Percentiles rank a stretch among this genome's conserved stretches.
Evolutionary conservation across 805 yeast species (phyloP).

Genomic region (Ogataea degrootiae): DNA sequence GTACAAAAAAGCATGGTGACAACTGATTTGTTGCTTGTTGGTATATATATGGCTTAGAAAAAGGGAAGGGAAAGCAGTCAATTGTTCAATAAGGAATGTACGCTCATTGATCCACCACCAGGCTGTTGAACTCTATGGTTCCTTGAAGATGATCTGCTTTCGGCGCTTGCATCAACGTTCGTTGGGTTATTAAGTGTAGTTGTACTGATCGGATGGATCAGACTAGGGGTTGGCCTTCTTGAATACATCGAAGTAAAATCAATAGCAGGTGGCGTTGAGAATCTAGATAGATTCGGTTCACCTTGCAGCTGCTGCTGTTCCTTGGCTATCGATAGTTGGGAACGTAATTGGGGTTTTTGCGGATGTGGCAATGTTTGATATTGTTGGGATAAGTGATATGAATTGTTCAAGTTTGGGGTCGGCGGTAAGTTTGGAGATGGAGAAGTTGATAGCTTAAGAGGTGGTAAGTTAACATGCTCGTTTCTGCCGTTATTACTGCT

Average conservation of each 20-base stretch:
- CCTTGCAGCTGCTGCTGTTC: not conserved
- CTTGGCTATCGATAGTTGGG: not conserved
- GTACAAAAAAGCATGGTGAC: too few relatives aligned
- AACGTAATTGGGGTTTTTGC: not conserved
- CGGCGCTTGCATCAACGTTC: not conserved
- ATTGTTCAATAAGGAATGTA: too few relatives aligned
- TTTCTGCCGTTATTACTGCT: not conserved
- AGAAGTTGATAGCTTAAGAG: not conserved
- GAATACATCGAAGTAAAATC: constrained; percentile 12
- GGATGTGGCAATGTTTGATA: not conserved
- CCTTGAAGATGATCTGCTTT: not conserved
- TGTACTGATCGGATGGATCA: not conserved
- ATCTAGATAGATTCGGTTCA: not conserved
- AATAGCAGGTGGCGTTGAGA: constrained; percentile 8
- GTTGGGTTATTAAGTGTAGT: not conserved
- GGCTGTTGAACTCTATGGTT: not conserved
- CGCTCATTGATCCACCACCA: too few relatives aligned
- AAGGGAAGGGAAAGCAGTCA: too few relatives aligned
- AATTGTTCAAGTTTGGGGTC: not conserved
- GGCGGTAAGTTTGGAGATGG: not conserved
- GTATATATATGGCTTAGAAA: too few relatives aligned
- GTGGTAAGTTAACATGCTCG: not conserved
- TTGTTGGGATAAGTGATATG: not conserved
- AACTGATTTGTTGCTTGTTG: too few relatives aligned
- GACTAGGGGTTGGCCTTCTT: not conserved